Base-by-base conservation (phyloP, 2,329 filamentous ascomycete genomes). In the Epichloe typhina region DNA sequence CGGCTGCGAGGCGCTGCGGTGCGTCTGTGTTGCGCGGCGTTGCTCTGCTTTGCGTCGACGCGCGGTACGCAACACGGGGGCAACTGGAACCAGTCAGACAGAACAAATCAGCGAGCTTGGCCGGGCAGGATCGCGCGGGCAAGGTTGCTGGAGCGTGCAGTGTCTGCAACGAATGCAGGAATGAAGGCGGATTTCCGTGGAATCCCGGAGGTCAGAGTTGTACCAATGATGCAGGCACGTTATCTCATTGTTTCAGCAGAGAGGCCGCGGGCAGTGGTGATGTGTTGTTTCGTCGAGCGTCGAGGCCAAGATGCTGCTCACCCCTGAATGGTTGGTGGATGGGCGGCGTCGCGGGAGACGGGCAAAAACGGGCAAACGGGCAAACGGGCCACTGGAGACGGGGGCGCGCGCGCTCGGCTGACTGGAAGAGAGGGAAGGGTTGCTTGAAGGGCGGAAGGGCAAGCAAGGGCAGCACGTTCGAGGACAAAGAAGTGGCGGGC, bases 201-300 rank as follows among this genome's bases (percentile, higher is more conserved):
- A 50, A 54, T 56, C 50, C 51, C 47, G 17, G 17, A 19, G 54
- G 53, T 36, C 52, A 58, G 54, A 55, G 55, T 33, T 59, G 59
- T 60, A 68, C 64, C 66, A 69, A 67, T 66, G 39, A 52, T 47
- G 56, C 57, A 59, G 58, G 57, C 61, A 62, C 62, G 59, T 55
- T 66, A 67, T 70, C 65, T 66, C 73, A 74, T 75, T 62, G 62
- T 70, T 69, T 59, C 63, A 59, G 54, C 53, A 54, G 54, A 54
- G 52, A 46, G 51, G 56, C 57, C 53, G 57, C 58, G 55, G 57
- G 42, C 46, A 39, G 37, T 52, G 63, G 64, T 58, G 57, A 62
- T 62, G 64, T 60, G 60, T 64, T 64, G 62, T 62, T 64, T 61
- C 54, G 59, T 55, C 57, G 55, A 57, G 54, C 54, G 54, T 52